Evolutionary conservation across 148 eudicot species (phyloP), one percentile per base, ranked within the genome.

Genomic region (Arctostaphylos glauca): DNA sequence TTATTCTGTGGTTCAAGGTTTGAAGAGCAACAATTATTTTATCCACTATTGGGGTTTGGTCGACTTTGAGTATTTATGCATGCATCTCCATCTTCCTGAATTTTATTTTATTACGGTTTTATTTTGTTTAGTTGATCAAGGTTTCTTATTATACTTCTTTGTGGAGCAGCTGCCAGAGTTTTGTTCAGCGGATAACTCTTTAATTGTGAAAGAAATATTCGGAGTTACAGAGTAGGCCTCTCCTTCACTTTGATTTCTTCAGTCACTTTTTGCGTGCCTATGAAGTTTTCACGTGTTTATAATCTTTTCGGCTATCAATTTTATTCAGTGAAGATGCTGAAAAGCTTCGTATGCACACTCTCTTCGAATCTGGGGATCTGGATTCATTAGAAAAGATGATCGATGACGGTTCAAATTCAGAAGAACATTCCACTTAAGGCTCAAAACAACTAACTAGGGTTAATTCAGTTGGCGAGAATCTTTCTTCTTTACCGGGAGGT

Each of bases 171-270:
- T 93, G 56, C 92, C 97, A 8, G 94, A 93, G 86, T 94, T 96
- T 84, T 96, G 98, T 87, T 91, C 91, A 14, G 89, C 82, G 85
- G 97, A 93, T 82, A 89, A 91, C 89, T 91, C 97, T 48, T 88
- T 92, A 75, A 85, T 88, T 21, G 93, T 96, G 86, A 96, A 96
- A 87, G 95, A 94, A 87, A 90, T 94, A 54, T 96, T 96, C 80
- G 98, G 98, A 47, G 98, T 96, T 73, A 90, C 98, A 81, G 98
- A 96, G 98, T 96, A 88, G 85, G 97, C 76, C 53, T 64, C 89
- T 10, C 85, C 59, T 87, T 6, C 86, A 49, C 75, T 85, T 74
- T 23, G 5, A 74, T 62, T 43, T 62, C 68, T 72, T 77, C n/a
- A 70, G 47, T 50, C 74, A 47, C 52, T 70, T 5, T 70, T 68